Evolutionary conservation across 1,139 yeast species (phyloP), one percentile per base, ranked within the genome.

Genomic region (Scheffersomyces quercinus): DNA sequence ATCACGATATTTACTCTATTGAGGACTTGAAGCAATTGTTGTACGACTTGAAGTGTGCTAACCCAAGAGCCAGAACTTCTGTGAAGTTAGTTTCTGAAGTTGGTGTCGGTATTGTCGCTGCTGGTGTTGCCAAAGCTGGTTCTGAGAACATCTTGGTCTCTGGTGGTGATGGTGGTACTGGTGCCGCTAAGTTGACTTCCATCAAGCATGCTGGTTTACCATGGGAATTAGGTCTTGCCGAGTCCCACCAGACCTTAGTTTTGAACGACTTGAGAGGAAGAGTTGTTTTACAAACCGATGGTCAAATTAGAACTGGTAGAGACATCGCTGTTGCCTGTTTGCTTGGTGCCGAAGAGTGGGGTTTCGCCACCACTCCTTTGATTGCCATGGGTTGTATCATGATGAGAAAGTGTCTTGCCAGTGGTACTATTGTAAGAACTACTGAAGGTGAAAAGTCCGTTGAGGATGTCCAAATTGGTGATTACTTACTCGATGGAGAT

Each of bases 161-260:
- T 49, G 98, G 98, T 60, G 97, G 95, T 64, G 98, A 91, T 68
- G 99, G 99, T 81, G 99, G 99, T 77, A 93, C 99, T 50, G 99
- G 99, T 84, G 98, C 98, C 45, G 93, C 97, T 45, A 83, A 95
- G 67, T 88, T 95, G 88, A 91, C 98, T 28, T 93, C 97, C 61
- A 89, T 93, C 66, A 91, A 91, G 67, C 85, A 90, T 64, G 97
- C 99, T 43, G 98, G 98, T 69, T 79, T 93, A 55, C 98, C 99
- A 41, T 93, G 99, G 99, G 99, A 93, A 70, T 79, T 93, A 56
- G 99, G 99, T 63, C 80, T 93, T 55, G 98, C 98, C 44, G 99
- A 93, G 73, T 88, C 98, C 16, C 99, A 93, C 64, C 99, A 93
- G 75, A 93, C 99, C 33, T 77, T 93, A 61, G 99, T 93, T 7